Conservation (phyloP, 2,329 filamentous ascomycete species). For the Mycocentrospora acerina region DNA sequence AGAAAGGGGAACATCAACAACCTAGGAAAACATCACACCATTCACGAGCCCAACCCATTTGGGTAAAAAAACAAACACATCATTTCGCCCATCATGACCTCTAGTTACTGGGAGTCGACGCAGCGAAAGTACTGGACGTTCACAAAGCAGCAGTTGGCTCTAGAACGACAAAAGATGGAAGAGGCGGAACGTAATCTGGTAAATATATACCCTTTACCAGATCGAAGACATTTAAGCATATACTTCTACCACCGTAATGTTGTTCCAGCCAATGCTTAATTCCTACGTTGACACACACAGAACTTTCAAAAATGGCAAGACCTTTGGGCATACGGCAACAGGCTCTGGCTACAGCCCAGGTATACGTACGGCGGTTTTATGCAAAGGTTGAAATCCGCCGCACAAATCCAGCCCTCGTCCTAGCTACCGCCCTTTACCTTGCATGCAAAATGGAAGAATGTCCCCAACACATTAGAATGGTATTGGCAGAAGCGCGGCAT, state of each 20-base stretch:
- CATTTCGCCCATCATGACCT: constrained; percentile 69
- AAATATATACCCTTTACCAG: constrained; percentile 78
- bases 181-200: constrained; percentile 73
- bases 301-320: constrained; percentile 80
- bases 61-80: too few species aligned
- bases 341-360: constrained; percentile 87
- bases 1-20: too few species aligned
- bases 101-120: constrained; percentile 95
- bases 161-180: constrained; percentile 74
- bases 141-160: constrained; percentile 74
- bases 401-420: constrained; percentile 89
- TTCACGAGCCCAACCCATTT: too few species aligned
- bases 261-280: neutral
- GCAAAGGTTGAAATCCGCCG: constrained; percentile 84
- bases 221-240: constrained; percentile 79
- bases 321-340: constrained; percentile 85
- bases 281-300: constrained; percentile 33
- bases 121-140: constrained; percentile 91
- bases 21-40: too few species aligned
- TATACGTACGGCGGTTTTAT: constrained; percentile 95
- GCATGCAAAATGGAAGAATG: constrained; percentile 98
- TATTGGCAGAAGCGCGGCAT: constrained; percentile 81
- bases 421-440: constrained; percentile 91
- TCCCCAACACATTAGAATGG: constrained; percentile 90
- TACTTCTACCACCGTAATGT: constrained; percentile 85